Evolutionary conservation across 2,329 filamentous ascomycete genomes (phyloP).

Genomic region (Xylaria sp.): DNA sequence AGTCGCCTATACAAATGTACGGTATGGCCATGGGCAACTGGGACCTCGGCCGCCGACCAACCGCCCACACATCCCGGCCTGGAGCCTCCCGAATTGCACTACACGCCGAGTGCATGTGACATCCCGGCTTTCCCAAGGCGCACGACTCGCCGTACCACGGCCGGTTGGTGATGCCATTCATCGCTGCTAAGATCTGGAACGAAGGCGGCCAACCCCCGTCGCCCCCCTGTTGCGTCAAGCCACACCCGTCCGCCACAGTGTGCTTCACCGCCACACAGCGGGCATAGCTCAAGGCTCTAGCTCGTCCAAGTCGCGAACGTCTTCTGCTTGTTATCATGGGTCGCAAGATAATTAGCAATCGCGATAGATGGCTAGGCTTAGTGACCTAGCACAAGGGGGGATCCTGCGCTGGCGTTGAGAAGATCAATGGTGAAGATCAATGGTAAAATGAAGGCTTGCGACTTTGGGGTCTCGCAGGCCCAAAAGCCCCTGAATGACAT

Average conservation of each 20-base stretch:
- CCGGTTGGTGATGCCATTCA: not conserved
- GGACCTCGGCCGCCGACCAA: not conserved
- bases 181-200: not conserved
- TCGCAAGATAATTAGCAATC: not conserved
- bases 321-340: not conserved
- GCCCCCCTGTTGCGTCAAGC: slow-evolving; percentile 1
- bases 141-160: not conserved
- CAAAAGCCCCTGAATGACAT: not conserved
- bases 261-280: not conserved
- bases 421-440: not conserved
- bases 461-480: not conserved
- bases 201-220: not conserved
- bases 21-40: not conserved
- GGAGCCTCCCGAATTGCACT: not conserved
- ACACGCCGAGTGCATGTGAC: not conserved
- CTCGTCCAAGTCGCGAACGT: not conserved
- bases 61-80: not conserved
- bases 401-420: not conserved
- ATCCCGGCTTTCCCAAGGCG: not conserved
- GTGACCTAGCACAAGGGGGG: not conserved
- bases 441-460: not conserved
- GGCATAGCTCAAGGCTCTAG: not conserved
- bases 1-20: no score
- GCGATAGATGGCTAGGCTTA: no score
- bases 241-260: slow-evolving; percentile 13